Conservation (phyloP, 2,329 filamentous ascomycete genomes). For the Diaporthe humulicola region DNA sequence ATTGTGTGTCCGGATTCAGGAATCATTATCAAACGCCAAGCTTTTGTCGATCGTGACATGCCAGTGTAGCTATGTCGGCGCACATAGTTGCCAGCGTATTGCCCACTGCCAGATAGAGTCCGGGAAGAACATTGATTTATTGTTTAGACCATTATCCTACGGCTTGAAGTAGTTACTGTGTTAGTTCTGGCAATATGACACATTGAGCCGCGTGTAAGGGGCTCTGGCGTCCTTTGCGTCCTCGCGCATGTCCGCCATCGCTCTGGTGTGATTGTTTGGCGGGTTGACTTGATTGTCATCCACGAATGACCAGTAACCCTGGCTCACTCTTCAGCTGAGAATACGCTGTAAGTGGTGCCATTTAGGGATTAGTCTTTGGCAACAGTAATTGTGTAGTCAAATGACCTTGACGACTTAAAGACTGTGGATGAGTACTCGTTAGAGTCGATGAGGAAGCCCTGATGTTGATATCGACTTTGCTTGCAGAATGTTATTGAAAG, state of each 20-base stretch:
- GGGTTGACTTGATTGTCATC: slow-evolving; percentile 30
- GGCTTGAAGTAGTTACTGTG: slow-evolving; percentile 43
- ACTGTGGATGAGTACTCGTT: not conserved
- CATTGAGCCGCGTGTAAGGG: slow-evolving; percentile 25
- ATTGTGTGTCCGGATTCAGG: not conserved
- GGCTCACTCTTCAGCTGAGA: slow-evolving; percentile 14
- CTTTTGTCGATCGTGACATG: not conserved
- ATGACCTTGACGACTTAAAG: slow-evolving; percentile 38
- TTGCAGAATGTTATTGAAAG: slow-evolving; percentile 41
- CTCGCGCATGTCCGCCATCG: slow-evolving; percentile 40
- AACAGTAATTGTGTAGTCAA: slow-evolving; percentile 37
- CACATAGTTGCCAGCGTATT: not conserved
- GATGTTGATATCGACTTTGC: not conserved
- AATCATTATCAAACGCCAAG: not conserved
- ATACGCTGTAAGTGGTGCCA: not conserved
- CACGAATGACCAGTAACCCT: not conserved
- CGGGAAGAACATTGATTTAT: not conserved
- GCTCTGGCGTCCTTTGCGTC: slow-evolving; percentile 11
- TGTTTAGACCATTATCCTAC: slow-evolving; percentile 43
- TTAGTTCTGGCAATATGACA: slow-evolving; percentile 42
- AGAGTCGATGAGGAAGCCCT: not conserved
- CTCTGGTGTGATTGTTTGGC: slow-evolving; percentile 39
- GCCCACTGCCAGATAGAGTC: too few relatives aligned
- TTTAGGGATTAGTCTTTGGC: slow-evolving; percentile 25
- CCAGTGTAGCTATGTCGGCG: not conserved